Percentiles rank a stretch among this genome's conserved stretches.
Evolutionary conservation across 768 basidiomycete species (phyloP).

Genomic region (Boletus patriciae): DNA sequence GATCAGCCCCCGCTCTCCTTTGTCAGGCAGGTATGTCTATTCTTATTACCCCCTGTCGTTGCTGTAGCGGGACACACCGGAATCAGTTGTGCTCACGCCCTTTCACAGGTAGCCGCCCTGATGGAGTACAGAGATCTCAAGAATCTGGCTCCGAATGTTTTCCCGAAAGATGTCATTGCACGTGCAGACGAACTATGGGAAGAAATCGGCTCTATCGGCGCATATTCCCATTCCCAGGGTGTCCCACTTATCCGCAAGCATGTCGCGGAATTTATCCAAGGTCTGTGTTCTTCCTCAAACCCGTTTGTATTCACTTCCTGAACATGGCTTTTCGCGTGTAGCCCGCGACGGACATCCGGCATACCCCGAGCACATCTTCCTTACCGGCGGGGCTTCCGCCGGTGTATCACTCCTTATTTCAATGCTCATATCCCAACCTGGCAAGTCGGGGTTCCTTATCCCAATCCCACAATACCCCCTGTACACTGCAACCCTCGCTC

Average conservation of each 20-base stretch:
- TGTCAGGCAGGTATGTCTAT: conserved; percentile 73
- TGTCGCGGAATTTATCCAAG: conserved; percentile 87
- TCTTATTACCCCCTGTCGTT: background rate
- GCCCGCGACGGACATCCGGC: conserved; percentile 90
- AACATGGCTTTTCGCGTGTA: conserved; percentile 30
- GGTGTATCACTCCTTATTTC: conserved; percentile 88
- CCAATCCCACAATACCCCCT: conserved; percentile 98
- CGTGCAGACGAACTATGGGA: conserved; percentile 77
- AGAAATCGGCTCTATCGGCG: conserved; percentile 91
- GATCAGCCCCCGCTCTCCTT: conserved; percentile 94
- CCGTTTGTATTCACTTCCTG: conserved; percentile 3
- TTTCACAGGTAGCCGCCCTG: conserved; percentile 75
- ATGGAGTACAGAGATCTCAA: conserved; percentile 90
- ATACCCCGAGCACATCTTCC: conserved; percentile 83
- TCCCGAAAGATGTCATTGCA: conserved; percentile 82
- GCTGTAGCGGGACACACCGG: background rate
- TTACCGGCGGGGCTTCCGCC: conserved; percentile 91
- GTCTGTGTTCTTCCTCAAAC: conserved; percentile 42
- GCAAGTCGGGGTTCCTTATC: conserved; percentile 76
- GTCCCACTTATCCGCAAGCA: conserved; percentile 83
- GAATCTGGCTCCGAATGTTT: conserved; percentile 70
- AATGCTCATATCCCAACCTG: conserved; percentile 67
- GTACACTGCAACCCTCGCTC: conserved; percentile 93
- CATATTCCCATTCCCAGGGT: conserved; percentile 95
- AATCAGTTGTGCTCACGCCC: conserved; percentile 1